Conservation (phyloP, 208 protist genomes). For the Trypanosoma vivax region DNA sequence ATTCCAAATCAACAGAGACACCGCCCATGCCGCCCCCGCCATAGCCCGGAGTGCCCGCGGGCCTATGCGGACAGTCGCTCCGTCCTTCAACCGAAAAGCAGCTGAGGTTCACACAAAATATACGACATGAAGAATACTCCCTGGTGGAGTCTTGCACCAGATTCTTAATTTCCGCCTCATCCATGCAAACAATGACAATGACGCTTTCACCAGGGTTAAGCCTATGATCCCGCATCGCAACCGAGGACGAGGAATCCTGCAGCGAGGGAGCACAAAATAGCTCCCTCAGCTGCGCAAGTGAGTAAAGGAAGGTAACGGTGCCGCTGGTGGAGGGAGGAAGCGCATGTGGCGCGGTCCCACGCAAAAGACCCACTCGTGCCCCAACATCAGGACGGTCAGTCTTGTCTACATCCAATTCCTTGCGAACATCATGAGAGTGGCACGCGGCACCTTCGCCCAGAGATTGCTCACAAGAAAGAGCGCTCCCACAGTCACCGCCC, state of each 20-base stretch:
- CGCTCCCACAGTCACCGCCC: too few species aligned
- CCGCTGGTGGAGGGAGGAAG: conserved; percentile 6
- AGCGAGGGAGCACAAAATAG: conserved; percentile 3
- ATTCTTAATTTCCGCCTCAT: conserved; percentile 15
- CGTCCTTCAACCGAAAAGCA: conserved; percentile 47
- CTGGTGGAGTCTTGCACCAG: conserved; percentile 32
- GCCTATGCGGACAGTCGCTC: not conserved
- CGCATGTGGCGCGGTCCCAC: too few species aligned
- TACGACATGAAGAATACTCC: conserved; percentile 43
- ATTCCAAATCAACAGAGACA: too few species aligned
- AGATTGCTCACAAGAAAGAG: too few species aligned
- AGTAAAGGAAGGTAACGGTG: conserved; percentile 34
- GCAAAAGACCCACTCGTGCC: too few species aligned
- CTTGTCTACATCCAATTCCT: too few species aligned
- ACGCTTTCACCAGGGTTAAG: conserved; percentile 53
- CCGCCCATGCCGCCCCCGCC: too few species aligned
- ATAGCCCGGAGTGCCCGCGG: too few species aligned
- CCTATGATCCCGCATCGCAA: conserved; percentile 7
- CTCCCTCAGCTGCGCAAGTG: conserved; percentile 18
- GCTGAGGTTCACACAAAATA: conserved; percentile 60
- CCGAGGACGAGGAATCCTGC: not conserved
- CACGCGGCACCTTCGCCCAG: too few species aligned
- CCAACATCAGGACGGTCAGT: too few species aligned
- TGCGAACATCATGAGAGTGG: too few species aligned
- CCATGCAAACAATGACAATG: conserved; percentile 46